Evolutionary conservation across 169 alveolate species (phyloP).

Genomic region (Cryptosporidium baileyi): DNA sequence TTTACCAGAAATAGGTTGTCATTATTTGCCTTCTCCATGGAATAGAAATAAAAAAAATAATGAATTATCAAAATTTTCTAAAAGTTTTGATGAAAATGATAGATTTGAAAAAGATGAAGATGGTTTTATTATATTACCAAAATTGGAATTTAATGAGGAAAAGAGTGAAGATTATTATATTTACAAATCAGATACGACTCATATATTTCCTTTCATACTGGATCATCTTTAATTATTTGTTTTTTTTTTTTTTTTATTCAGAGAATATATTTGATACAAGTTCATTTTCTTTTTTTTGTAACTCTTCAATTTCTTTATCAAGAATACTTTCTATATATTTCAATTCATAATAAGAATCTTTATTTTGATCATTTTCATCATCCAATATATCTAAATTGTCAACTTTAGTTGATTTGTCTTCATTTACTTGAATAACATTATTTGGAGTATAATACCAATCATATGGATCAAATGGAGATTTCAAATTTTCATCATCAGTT

Average conservation of each 20-base stretch:
- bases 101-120: slow-evolving; percentile 14
- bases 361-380: neutral
- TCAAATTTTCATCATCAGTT: neutral
- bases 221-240: neutral
- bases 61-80: neutral
- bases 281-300: slow-evolving; percentile 38
- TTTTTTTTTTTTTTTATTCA: neutral
- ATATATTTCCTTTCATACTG: slow-evolving; percentile 37
- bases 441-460: slow-evolving; percentile 46
- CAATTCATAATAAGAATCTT: neutral
- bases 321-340: slow-evolving; percentile 54
- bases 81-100: neutral
- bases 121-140: slow-evolving; percentile 55
- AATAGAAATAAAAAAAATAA: neutral
- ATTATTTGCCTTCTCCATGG: slow-evolving; percentile 57
- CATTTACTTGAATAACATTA: neutral
- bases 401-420: no score
- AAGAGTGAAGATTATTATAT: neutral
- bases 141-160: neutral
- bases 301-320: slow-evolving; percentile 57
- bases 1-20: slow-evolving; percentile 45
- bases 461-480: slow-evolving; percentile 30
- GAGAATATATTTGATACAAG: neutral
- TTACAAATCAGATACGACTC: slow-evolving; percentile 19
- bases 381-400: no score